phyloP scores from a whole-genome alignment of 257 asterid genomes.

The Lycium barbarum region DNA sequence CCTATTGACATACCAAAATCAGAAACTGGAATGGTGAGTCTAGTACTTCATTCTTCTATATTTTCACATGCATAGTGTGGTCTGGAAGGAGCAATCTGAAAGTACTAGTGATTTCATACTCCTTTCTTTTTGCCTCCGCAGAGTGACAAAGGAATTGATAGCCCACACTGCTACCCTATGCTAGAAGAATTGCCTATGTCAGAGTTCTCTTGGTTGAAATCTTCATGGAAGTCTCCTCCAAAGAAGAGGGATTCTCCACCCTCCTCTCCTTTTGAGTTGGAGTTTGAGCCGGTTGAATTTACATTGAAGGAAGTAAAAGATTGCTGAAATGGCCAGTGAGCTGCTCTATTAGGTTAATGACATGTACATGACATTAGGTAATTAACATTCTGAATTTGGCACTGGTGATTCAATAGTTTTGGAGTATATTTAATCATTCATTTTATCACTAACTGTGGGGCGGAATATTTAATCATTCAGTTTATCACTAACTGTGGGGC shows the following conservation, averaged over 20 bases:
- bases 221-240: slow-evolving; percentile 52
- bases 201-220: slow-evolving; percentile 44
- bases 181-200: slow-evolving; percentile 51
- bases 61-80: not conserved
- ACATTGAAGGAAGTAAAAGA: slow-evolving; percentile 38
- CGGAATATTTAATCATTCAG: not conserved
- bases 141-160: slow-evolving; percentile 38
- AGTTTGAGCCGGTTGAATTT: slow-evolving; percentile 42
- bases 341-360: not conserved
- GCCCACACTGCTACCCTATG: slow-evolving; percentile 26
- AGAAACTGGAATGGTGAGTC: slow-evolving; percentile 14
- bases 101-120: not conserved
- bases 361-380: not conserved
- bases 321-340: not conserved
- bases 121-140: slow-evolving; percentile 15
- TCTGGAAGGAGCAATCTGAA: not conserved
- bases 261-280: slow-evolving; percentile 41
- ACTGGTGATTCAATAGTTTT: not conserved
- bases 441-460: not conserved
- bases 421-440: not conserved
- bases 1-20: not conserved
- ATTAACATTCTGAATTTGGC: not conserved
- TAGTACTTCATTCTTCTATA: slow-evolving; percentile 27
- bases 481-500: not conserved
- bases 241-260: slow-evolving; percentile 34